phyloP scores from a whole-genome alignment of 345 rosid genomes.

The Murraya koenigii region DNA sequence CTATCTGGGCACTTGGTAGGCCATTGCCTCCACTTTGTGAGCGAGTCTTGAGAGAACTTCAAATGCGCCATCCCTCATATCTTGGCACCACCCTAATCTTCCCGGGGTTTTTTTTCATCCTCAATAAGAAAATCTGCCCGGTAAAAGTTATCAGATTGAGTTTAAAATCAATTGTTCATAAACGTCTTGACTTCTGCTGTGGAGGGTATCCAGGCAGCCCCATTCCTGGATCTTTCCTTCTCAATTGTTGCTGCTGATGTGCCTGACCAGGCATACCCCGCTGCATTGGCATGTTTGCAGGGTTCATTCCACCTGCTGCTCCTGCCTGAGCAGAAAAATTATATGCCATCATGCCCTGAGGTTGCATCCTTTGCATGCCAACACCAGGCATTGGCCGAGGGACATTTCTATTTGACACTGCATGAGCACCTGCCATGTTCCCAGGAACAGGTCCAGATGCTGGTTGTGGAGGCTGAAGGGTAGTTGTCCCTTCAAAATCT shows the following conservation, averaged over 20 bases:
- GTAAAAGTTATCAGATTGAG: background rate
- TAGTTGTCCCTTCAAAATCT: conserved; percentile 92
- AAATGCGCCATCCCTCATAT: background rate
- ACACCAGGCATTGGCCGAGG: conserved; percentile 66
- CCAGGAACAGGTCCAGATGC: conserved; percentile 61
- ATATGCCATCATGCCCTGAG: conserved; percentile 66
- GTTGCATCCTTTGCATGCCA: conserved; percentile 81
- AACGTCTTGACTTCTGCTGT: conserved; percentile 81
- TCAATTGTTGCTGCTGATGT: conserved; percentile 72
- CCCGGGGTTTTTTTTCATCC: background rate
- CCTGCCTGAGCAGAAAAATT: conserved; percentile 62
- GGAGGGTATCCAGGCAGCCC: conserved; percentile 85
- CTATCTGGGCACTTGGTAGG: background rate
- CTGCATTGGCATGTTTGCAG: conserved; percentile 68
- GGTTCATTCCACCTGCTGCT: conserved; percentile 74
- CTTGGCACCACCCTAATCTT: background rate
- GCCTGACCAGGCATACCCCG: conserved; percentile 66
- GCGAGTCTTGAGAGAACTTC: background rate
- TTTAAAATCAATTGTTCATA: conserved; percentile 26
- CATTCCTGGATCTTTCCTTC: conserved; percentile 85
- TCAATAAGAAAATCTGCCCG: background rate
- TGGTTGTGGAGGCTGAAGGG: conserved; percentile 79
- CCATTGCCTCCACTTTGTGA: background rate
- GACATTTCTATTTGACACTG: conserved; percentile 54
- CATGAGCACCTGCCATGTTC: conserved; percentile 58